Evolutionary conservation across 2,329 filamentous ascomycete species (phyloP).

Genomic region (Fusarium setosum): DNA sequence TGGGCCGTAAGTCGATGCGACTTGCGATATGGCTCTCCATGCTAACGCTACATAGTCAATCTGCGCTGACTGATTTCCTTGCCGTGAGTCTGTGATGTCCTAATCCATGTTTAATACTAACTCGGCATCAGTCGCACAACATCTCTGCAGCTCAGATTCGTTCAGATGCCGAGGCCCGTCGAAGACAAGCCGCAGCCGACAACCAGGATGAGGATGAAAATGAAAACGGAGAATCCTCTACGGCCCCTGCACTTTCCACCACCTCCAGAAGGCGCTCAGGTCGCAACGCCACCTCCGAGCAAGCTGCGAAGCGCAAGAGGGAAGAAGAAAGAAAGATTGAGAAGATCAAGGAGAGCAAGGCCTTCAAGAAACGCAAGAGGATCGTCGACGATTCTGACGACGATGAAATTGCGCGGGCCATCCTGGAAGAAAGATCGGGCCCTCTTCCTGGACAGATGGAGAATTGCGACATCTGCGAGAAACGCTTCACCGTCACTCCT

Average conservation of each 20-base stretch:
- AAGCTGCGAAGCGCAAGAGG: conserved; percentile 51
- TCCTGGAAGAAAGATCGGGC: conserved; percentile 59
- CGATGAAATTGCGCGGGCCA: conserved; percentile 60
- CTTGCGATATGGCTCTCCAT: background rate
- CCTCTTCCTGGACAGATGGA: conserved; percentile 86
- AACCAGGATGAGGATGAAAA: conserved; percentile 31
- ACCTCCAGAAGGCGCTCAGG: conserved; percentile 42
- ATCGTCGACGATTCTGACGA: conserved; percentile 52
- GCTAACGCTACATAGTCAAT: conserved; percentile 51
- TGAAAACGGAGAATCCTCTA: conserved; percentile 33
- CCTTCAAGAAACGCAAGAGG: conserved; percentile 65
- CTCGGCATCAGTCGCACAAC: conserved; percentile 69
- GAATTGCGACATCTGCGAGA: conserved; percentile 86
- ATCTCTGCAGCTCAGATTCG: conserved; percentile 72
- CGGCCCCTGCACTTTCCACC: conserved; percentile 36
- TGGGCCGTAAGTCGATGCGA: conserved; percentile 49
- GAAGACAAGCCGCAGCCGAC: conserved; percentile 51
- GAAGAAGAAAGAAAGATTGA: conserved; percentile 63
- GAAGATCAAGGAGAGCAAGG: conserved; percentile 72
- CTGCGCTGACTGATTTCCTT: conserved; percentile 65
- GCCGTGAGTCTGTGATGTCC: conserved; percentile 51
- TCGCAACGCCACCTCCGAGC: conserved; percentile 40
- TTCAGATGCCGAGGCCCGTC: conserved; percentile 59
- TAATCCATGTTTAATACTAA: conserved; percentile 32
- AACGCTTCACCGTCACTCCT: conserved; percentile 91